Evolutionary conservation across 2,329 filamentous ascomycete species (phyloP).

Genomic region (Penicillium sp.): DNA sequence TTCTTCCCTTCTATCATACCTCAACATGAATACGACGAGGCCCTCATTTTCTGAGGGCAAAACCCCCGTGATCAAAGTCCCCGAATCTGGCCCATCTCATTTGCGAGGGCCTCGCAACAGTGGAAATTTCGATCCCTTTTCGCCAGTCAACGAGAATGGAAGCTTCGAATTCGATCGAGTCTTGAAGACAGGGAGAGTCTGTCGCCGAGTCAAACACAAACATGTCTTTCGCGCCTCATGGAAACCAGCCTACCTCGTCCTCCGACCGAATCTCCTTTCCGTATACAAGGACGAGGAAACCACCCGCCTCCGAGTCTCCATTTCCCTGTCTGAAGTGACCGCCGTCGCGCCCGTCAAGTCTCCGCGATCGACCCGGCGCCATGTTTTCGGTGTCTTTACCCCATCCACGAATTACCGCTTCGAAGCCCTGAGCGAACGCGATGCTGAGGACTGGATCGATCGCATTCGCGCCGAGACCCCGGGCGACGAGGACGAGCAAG

Average conservation of each 20-base stretch:
- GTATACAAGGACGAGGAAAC: constrained; percentile 90
- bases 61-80: constrained; percentile 23
- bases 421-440: constrained; percentile 61
- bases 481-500: constrained; percentile 80
- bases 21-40: constrained; percentile 21
- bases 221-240: constrained; percentile 74
- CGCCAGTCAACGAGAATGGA: constrained; percentile 85
- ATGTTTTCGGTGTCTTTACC: constrained; percentile 88
- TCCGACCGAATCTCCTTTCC: constrained; percentile 80
- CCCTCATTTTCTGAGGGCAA: constrained; percentile 20
- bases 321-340: constrained; percentile 80
- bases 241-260: constrained; percentile 80
- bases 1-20: background rate
- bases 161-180: constrained; percentile 94
- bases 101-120: constrained; percentile 27
- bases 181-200: constrained; percentile 75
- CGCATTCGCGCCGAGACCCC: constrained; percentile 69
- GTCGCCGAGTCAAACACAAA: constrained; percentile 85
- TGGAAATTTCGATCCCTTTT: constrained; percentile 56
- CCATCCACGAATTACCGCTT: constrained; percentile 86
- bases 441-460: constrained; percentile 79
- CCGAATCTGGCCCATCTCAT: constrained; percentile 22
- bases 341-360: constrained; percentile 83
- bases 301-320: constrained; percentile 77
- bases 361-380: constrained; percentile 72